phyloP scores from a whole-genome alignment of 2,329 filamentous ascomycete species.

The Xylaria sp. region DNA sequence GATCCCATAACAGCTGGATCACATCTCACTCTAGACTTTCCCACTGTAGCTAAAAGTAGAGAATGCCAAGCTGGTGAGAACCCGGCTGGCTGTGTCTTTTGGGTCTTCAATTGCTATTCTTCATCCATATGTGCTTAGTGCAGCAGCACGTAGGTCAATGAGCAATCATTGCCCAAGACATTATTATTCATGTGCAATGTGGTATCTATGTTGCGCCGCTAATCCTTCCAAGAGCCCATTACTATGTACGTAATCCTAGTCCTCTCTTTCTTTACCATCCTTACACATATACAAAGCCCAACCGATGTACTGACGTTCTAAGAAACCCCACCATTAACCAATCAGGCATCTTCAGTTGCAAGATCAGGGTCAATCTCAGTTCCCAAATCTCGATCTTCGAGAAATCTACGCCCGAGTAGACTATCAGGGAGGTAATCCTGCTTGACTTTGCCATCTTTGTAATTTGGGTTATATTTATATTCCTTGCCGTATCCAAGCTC shows the following conservation, averaged over 20 bases:
- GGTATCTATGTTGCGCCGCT: not conserved
- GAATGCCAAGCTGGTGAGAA: not conserved
- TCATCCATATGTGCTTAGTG: no score
- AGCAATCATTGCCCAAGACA: not conserved
- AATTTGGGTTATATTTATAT: slow-evolving; percentile 98
- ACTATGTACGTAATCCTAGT: not conserved
- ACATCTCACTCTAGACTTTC: not conserved
- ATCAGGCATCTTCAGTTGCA: slow-evolving; percentile 45
- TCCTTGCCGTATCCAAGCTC: slow-evolving; percentile 88
- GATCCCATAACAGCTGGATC: not conserved
- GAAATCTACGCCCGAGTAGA: slow-evolving; percentile 71
- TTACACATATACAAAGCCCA: slow-evolving; percentile 2
- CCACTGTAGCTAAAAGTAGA: not conserved
- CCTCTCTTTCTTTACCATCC: not conserved
- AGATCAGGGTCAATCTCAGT: slow-evolving; percentile 76
- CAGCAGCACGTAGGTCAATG: no score
- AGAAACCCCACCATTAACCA: not conserved
- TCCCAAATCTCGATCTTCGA: slow-evolving; percentile 82
- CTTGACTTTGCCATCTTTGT: slow-evolving; percentile 76
- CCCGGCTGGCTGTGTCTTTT: not conserved
- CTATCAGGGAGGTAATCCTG: slow-evolving; percentile 91
- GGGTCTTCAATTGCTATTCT: no score
- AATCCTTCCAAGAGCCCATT: not conserved
- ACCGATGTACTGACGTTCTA: not conserved
- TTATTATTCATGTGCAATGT: slow-evolving; percentile 9